These are phyloP conservation scores for Cryptococcus sp. DNA, from an alignment of 1,284 basidiomycete genomes.

Conservation along the genomic window DNA sequence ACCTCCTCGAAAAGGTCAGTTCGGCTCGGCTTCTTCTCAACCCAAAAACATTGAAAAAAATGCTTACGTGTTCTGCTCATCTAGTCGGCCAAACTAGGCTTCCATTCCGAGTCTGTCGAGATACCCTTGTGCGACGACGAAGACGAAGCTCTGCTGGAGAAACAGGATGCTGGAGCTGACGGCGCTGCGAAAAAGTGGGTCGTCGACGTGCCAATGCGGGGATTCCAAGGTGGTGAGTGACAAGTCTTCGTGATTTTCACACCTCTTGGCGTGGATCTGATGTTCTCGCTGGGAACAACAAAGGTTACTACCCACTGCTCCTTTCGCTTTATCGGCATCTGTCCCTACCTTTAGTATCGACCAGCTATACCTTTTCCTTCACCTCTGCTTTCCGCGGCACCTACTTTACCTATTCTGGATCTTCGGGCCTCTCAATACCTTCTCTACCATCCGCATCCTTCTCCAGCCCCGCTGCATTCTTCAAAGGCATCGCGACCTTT, in stretches of 20 bases:
- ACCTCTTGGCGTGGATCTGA: background rate
- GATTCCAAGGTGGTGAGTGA: constrained; percentile 69
- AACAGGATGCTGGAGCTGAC: constrained; percentile 61
- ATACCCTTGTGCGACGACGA: constrained; percentile 16
- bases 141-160: constrained; percentile 50
- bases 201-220: constrained; percentile 75
- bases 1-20: constrained; percentile 70
- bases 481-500: constrained; percentile 49
- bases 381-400: constrained; percentile 54
- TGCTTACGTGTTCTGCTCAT: background rate
- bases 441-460: constrained; percentile 37
- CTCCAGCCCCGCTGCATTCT: constrained; percentile 40
- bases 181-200: constrained; percentile 54
- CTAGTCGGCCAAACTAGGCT: constrained; percentile 37
- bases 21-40: background rate
- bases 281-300: background rate
- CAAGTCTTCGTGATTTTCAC: background rate
- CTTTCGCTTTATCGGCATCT: constrained; percentile 65
- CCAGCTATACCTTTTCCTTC: constrained; percentile 71
- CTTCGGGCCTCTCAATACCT: constrained; percentile 61
- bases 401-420: constrained; percentile 68
- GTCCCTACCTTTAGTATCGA: constrained; percentile 51
- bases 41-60: background rate
- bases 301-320: constrained; percentile 71
- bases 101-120: constrained; percentile 43